Conservation (phyloP, 116 monocot species). For the Trichopus zeylanicus region DNA sequence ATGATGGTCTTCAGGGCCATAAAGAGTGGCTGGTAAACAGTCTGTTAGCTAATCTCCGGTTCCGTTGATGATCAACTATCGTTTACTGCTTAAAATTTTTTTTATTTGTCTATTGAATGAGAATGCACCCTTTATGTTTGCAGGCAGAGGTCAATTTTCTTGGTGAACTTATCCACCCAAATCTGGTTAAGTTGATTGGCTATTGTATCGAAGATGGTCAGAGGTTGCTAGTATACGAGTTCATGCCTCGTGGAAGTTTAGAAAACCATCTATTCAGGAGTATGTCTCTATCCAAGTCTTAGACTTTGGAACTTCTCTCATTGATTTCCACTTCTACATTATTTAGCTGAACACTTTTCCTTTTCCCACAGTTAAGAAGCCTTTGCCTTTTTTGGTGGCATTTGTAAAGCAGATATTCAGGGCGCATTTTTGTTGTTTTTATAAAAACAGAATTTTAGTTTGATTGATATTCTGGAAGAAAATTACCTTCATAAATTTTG, state of each 20-base stretch:
- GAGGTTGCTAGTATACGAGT: constrained; percentile 21
- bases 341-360: too few species aligned
- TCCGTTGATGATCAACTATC: neutral
- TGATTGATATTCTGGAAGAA: too few species aligned
- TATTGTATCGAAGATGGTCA: constrained; percentile 50
- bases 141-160: constrained; percentile 51
- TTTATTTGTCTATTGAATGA: neutral
- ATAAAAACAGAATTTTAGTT: too few species aligned
- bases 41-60: neutral
- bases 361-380: too few species aligned
- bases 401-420: too few species aligned
- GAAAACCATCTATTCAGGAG: constrained; percentile 44
- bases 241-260: constrained; percentile 28
- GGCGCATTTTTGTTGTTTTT: too few species aligned
- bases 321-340: too few species aligned
- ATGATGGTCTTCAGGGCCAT: constrained; percentile 45
- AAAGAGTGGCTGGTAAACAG: constrained; percentile 42
- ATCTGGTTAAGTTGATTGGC: constrained; percentile 44
- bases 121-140: constrained; percentile 3
- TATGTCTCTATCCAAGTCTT: constrained; percentile 7
- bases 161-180: constrained; percentile 40
- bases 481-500: too few species aligned
- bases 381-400: too few species aligned
- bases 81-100: neutral
- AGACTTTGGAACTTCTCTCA: neutral